Base-by-base conservation (phyloP, 2,329 filamentous ascomycete species). In the Exophiala calicioides region DNA sequence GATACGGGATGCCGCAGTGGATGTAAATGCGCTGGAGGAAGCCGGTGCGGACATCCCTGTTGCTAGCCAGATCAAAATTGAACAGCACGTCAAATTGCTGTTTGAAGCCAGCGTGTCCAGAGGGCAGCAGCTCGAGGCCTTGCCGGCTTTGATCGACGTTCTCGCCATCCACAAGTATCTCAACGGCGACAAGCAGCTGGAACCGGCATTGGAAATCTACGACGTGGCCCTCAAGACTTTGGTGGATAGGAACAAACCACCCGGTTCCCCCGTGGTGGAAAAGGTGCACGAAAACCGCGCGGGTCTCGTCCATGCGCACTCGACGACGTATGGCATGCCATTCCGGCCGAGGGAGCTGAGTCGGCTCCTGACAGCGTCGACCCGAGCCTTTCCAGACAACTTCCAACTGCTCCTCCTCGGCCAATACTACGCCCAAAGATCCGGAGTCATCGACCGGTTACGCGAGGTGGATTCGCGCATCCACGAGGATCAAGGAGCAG, bases 361-460 rank as follows among this genome's bases (percentile, higher is more conserved):
- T 32, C 67, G 76, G 5, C 71, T 83, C 9, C 68, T 95, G 1
- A 67, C 72, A 3, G 68, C 73, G 2, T 86, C 84, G 52, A 71
- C 93, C 16, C 58, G 60, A 0, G 62, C 70, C 5, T 95, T 90
- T 62, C 88, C 90, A 0, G 73, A 74, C 37, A 96, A 95, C 68
- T 86, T 82, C 1, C 74, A 88, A 4, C 84, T 96, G 52, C 75
- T 94, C 1, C 73, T 78, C 1, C 69, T 93, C 0, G 85, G 85
- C 54, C 78, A 82, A n/a, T 86, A 84, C 73, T 83, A 87, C 52
- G 84, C 91, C 62, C 75, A 81, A 2, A 80, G 84, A 5, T 80
- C 88, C 32, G 79, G 84, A 18, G 77, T 93, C 43, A 80, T 89
- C 52, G 87, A 94, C 57, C 85, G 88, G 13, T 80, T 94, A 15